Evolutionary conservation across 345 rosid species (phyloP).

Genomic region (Psidium guajava): DNA sequence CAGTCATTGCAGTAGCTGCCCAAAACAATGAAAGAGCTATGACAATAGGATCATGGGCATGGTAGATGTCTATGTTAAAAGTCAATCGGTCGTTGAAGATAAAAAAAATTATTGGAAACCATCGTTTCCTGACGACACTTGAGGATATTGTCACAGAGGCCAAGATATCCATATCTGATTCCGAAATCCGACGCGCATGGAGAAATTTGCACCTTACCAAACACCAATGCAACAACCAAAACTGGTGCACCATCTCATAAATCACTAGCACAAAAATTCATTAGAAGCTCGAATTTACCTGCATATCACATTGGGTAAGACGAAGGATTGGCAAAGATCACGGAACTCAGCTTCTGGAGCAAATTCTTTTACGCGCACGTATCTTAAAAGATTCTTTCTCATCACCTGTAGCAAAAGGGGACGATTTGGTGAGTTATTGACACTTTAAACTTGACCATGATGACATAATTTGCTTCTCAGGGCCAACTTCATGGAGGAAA

Average conservation of each 20-base stretch:
- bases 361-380: constrained; percentile 58
- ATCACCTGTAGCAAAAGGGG: constrained; percentile 27
- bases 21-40: background rate
- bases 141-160: background rate
- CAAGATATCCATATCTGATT: background rate
- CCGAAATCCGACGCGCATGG: background rate
- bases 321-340: constrained; percentile 55
- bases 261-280: background rate
- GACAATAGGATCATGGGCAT: background rate
- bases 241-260: background rate
- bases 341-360: constrained; percentile 80
- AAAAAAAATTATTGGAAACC: background rate
- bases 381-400: constrained; percentile 74
- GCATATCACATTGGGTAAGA: constrained; percentile 79
- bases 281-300: constrained; percentile 20
- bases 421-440: background rate
- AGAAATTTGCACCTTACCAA: background rate
- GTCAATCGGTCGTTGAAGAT: background rate
- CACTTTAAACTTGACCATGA: background rate
- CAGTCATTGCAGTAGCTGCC: constrained; percentile 87
- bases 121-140: background rate
- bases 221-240: background rate
- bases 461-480: background rate
- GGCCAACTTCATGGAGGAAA: background rate
- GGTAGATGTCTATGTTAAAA: background rate